Evolutionary conservation across 1,284 basidiomycete species (phyloP).

Genomic region (Pascua guehoae): DNA sequence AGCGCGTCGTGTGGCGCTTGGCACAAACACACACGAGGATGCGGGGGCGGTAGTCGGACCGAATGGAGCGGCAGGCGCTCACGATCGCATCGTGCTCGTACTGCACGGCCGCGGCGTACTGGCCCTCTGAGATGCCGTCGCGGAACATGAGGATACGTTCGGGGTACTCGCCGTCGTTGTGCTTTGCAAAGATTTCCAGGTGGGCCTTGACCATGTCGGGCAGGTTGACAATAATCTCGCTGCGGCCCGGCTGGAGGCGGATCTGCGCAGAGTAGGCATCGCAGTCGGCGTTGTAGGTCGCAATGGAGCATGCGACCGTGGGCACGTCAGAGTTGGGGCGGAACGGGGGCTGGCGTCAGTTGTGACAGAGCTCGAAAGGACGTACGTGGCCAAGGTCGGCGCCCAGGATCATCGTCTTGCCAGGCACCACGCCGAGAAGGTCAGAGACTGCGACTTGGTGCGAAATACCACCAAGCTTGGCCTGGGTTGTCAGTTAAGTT

Average conservation of each 20-base stretch:
- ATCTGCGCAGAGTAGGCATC: conserved; percentile 49
- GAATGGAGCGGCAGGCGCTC: conserved; percentile 26
- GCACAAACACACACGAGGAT: conserved; percentile 41
- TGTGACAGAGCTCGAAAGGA: too few relatives aligned
- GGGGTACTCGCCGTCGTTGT: conserved; percentile 39
- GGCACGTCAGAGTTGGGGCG: conserved; percentile 33
- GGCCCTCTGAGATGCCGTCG: conserved; percentile 53
- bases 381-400: conserved; percentile 43
- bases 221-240: conserved; percentile 38
- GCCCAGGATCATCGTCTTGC: conserved; percentile 38
- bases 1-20: conserved; percentile 50
- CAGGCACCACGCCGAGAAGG: conserved; percentile 37
- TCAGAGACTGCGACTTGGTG: conserved; percentile 39
- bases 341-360: conserved; percentile 30
- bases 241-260: conserved; percentile 49
- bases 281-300: conserved; percentile 44
- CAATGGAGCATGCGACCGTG: conserved; percentile 52
- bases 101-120: conserved; percentile 48
- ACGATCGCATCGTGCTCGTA: conserved; percentile 48
- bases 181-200: conserved; percentile 35
- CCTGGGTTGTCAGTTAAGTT: conserved; percentile 26
- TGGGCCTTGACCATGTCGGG: conserved; percentile 38
- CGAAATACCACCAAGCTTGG: conserved; percentile 52
- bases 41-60: conserved; percentile 24
- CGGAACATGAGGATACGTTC: conserved; percentile 49